Percentiles rank a stretch among this genome's conserved stretches.
Evolutionary conservation across 305 asterid species (phyloP).

Genomic region (Rubia tinctorum): DNA sequence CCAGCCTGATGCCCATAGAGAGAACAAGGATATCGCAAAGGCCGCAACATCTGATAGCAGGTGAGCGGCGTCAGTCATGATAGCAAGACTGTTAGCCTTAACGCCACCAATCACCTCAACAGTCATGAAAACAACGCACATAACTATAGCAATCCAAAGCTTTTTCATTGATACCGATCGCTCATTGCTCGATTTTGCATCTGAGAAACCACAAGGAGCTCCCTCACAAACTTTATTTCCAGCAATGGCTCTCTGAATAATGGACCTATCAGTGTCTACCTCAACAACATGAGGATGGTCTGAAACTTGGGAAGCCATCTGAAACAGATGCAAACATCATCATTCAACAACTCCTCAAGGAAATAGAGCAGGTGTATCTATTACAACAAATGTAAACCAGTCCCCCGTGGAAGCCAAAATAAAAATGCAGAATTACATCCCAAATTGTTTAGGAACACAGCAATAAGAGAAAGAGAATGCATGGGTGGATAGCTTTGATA

Average conservation of each 20-base stretch:
- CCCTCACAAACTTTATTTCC: slow-evolving; percentile 29
- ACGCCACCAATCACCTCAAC: slow-evolving; percentile 30
- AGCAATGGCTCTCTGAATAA: slow-evolving; percentile 5
- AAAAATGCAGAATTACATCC: not conserved
- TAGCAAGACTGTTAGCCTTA: slow-evolving; percentile 57
- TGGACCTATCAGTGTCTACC: slow-evolving; percentile 16
- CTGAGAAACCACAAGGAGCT: slow-evolving; percentile 30
- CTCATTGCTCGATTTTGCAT: slow-evolving; percentile 21
- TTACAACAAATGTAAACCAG: not conserved
- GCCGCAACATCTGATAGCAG: slow-evolving; percentile 85
- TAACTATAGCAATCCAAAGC: slow-evolving; percentile 26
- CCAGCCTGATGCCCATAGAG: slow-evolving; percentile 95
- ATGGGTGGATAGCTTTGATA: not conserved
- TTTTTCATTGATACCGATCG: slow-evolving; percentile 27
- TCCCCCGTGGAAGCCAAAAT: not conserved
- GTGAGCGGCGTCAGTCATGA: slow-evolving; percentile 82
- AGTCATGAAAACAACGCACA: slow-evolving; percentile 29
- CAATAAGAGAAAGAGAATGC: not conserved
- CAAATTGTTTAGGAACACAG: not conserved
- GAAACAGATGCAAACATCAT: slow-evolving; percentile 6
- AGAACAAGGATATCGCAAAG: slow-evolving; percentile 78
- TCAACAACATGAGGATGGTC: slow-evolving; percentile 23
- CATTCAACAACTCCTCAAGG: not conserved
- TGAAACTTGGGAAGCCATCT: slow-evolving; percentile 23
- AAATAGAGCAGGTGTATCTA: not conserved